Base-by-base conservation (phyloP, 805 yeast genomes). In the Monosporozyma unispora region DNA sequence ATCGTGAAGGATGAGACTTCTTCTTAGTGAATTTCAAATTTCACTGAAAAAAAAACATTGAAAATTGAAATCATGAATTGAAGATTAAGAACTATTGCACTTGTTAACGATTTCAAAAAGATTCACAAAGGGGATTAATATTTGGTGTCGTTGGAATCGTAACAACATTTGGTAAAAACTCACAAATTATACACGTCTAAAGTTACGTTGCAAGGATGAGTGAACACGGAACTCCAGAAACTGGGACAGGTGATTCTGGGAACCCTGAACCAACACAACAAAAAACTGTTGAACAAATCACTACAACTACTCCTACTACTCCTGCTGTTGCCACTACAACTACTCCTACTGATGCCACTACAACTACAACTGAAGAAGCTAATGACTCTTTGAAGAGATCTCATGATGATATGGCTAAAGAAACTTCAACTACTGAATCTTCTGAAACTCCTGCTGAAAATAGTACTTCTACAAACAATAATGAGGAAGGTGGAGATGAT, bases 401-500 rank as follows among this genome's bases (percentile, higher is more conserved):
- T 4, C 46, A 42, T 23, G 40, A 51, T 14, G 46, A 46, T 18
- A 46, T 44, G 35, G n/a, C 3, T 18, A 27, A 40, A 39, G 47
- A 35, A 22, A 16, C 44, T 14, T 39, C 44, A 10, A 7, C 40
- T 22, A 25, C 21, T 54, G 46, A 43, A 49, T 53, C 48, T n/a
- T 22, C 28, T 33, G 27, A 16, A 43, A 28, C 28, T 41, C 47
- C 38, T 33, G 27, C 29, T 16, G 35, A 31, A 31, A 31, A 31
- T 14, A 31, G 16, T 31, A 7, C 35, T 31, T 3, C 40, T 16
- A 50, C 44, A 12, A 52, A 51, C 19, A 56, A 48, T 6, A 28
- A 37, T 16, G 37, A 46, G 18, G 31, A 35, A 7, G 38, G 43
- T 4, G 46, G 75, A 69, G 0, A 74, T n/a, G n/a, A n/a, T n/a